Evolutionary conservation across 352 stramenopile genomes (phyloP), one percentile per base, ranked within the genome.

Genomic region (Globisporangium parvum): DNA sequence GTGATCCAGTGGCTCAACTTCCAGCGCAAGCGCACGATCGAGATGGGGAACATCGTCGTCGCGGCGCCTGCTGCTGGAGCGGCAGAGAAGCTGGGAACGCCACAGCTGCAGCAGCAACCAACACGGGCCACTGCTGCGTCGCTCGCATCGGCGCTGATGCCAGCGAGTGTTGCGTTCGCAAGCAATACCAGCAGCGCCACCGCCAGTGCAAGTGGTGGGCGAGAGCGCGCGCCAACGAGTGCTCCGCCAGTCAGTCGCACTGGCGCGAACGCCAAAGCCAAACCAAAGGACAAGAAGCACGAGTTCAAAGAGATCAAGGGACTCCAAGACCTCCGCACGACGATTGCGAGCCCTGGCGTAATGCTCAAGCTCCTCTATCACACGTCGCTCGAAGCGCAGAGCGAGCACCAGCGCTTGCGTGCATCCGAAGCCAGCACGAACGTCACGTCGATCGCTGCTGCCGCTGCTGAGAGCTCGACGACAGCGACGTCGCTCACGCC

Each of bases 361-460:
- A 81, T 93, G 74, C 62, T 93, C 12, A 88, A 93, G 52, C 40
- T 93, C 23, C 63, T 93, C 18, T 89, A 73, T 26, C 78, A 91
- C 57, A 68, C 71, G 0, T 87, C 70, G 5, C 37, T 58, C 0
- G 71, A 87, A 39, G 77, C 82, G 2, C 62, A 77, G 20, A 51
- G 41, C 9, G 82, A 88, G 28, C 84, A 86, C 46, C 60, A 89
- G 39, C 62, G 62, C 2, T 68, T 84, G 23, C 70, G 68, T 64
- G 70, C 65, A 6, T 65, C 76, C 1, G 71, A 87, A 23, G 52
- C 66, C 8, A n/a, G 28, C 9, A 15, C 31, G 28, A 44, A 21
- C 31, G n/a, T 12, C 12, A n/a, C 48, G 15, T 24, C 48, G 1
- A 42, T 11, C 23, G 48, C 48, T 53, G 54, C 63, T 4, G 59